These are phyloP conservation scores for Alternaria sp. DNA, from an alignment of 2,329 filamentous ascomycete genomes.

Conservation along the genomic window DNA sequence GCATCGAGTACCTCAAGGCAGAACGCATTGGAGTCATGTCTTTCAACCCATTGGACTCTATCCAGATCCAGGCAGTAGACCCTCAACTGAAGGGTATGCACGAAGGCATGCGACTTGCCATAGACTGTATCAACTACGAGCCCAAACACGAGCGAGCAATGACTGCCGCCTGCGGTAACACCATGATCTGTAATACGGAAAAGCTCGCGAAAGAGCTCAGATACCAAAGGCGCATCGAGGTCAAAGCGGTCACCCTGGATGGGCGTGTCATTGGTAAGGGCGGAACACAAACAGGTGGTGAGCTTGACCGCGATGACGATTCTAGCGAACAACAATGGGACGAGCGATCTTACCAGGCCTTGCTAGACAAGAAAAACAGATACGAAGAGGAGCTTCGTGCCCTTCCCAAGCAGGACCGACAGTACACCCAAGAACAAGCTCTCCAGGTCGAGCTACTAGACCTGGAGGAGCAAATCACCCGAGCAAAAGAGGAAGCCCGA, in stretches of 20 bases:
- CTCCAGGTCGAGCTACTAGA: constrained; percentile 81
- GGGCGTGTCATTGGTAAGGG: constrained; percentile 98
- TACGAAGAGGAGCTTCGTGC: constrained; percentile 79
- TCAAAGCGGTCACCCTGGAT: constrained; percentile 93
- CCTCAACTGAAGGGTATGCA: constrained; percentile 89
- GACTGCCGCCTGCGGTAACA: constrained; percentile 92
- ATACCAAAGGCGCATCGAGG: constrained; percentile 83
- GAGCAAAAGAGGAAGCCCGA: constrained; percentile 77
- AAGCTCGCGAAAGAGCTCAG: constrained; percentile 88
- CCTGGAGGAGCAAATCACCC: constrained; percentile 78
- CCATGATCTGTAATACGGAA: constrained; percentile 90
- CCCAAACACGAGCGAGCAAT: constrained; percentile 88
- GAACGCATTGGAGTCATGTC: constrained; percentile 88
- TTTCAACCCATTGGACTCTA: constrained; percentile 96
- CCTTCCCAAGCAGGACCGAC: constrained; percentile 80
- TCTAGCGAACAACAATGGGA: constrained; percentile 84
- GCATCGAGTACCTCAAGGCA: constrained; percentile 92
- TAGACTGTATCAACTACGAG: constrained; percentile 96
- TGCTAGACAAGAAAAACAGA: constrained; percentile 79
- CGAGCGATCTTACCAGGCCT: constrained; percentile 85
- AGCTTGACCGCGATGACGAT: constrained; percentile 71
- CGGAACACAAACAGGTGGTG: constrained; percentile 95
- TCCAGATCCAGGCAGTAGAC: constrained; percentile 92
- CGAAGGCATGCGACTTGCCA: constrained; percentile 83
- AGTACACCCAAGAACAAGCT: constrained; percentile 79